Evolutionary conservation across 179 eudicot species (phyloP).

Genomic region (Spinacia oleracea): DNA sequence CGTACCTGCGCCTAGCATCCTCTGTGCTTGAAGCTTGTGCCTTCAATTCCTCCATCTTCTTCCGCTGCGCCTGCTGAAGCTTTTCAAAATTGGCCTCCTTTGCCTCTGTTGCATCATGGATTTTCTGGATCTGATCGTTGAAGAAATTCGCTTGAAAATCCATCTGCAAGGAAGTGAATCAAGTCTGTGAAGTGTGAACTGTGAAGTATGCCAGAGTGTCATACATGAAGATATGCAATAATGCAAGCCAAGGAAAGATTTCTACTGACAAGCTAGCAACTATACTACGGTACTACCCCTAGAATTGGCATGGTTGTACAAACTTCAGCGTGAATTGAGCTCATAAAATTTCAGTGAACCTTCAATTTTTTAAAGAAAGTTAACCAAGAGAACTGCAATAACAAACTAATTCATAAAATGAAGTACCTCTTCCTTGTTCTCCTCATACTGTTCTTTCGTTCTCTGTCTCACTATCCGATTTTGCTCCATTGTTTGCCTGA

Average conservation of each 20-base stretch:
- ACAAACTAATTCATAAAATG: not conserved
- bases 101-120: constrained; percentile 50
- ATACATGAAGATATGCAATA: not conserved
- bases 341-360: not conserved
- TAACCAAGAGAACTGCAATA: not conserved
- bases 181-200: not conserved
- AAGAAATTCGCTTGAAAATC: constrained; percentile 64
- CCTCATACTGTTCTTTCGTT: constrained; percentile 53
- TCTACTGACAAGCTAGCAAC: not conserved
- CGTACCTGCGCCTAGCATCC: constrained; percentile 46
- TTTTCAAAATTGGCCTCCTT: constrained; percentile 68
- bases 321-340: not conserved
- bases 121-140: constrained; percentile 54
- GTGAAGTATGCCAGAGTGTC: not conserved
- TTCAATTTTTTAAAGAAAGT: not conserved
- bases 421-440: constrained; percentile 69
- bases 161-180: constrained; percentile 50
- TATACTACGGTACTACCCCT: not conserved
- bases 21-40: constrained; percentile 24
- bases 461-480: constrained; percentile 59
- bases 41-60: constrained; percentile 46
- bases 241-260: not conserved
- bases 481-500: constrained; percentile 45
- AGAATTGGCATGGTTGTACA: not conserved
- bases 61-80: constrained; percentile 54